These are phyloP conservation scores for Pleurotus ostreatus DNA, from an alignment of 768 basidiomycete genomes.

Conservation along the genomic window DNA sequence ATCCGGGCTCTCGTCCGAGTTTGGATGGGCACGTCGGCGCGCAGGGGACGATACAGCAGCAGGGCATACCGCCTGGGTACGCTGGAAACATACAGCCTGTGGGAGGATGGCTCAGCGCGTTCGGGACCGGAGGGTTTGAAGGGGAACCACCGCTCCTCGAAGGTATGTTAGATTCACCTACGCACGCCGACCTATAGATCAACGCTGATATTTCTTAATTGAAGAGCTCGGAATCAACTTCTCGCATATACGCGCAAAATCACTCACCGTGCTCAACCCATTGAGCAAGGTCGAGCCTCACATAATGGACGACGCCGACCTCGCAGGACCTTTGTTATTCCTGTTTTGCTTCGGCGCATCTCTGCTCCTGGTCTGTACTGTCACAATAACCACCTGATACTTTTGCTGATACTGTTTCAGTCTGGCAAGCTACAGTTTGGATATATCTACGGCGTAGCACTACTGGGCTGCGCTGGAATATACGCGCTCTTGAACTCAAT, in stretches of 20 bases:
- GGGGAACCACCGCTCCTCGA: constrained; percentile 94
- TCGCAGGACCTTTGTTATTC: constrained; percentile 94
- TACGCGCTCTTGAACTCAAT: constrained; percentile 96
- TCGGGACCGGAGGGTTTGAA: constrained; percentile 92
- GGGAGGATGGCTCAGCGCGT: constrained; percentile 92
- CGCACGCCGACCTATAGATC: not conserved
- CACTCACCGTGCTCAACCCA: constrained; percentile 93
- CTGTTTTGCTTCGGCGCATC: constrained; percentile 93
- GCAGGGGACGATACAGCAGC: constrained; percentile 48
- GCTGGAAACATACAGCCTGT: constrained; percentile 70
- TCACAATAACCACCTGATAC: too few species aligned
- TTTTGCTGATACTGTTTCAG: constrained; percentile 35
- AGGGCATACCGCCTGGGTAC: constrained; percentile 43
- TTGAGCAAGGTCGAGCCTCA: constrained; percentile 76
- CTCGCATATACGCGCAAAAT: constrained; percentile 90
- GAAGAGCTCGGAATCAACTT: constrained; percentile 98
- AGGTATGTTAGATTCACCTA: constrained; percentile 43
- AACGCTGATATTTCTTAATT: not conserved
- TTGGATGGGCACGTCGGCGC: constrained; percentile 64
- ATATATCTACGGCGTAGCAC: constrained; percentile 96
- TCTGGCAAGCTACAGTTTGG: constrained; percentile 98
- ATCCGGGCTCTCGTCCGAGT: constrained; percentile 70
- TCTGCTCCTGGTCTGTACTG: constrained; percentile 76
- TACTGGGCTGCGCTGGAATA: constrained; percentile 89
- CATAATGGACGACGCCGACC: constrained; percentile 99